These are phyloP conservation scores for Syzygium syzygioides DNA, from an alignment of 441 rosid species.

Conservation along the genomic window DNA sequence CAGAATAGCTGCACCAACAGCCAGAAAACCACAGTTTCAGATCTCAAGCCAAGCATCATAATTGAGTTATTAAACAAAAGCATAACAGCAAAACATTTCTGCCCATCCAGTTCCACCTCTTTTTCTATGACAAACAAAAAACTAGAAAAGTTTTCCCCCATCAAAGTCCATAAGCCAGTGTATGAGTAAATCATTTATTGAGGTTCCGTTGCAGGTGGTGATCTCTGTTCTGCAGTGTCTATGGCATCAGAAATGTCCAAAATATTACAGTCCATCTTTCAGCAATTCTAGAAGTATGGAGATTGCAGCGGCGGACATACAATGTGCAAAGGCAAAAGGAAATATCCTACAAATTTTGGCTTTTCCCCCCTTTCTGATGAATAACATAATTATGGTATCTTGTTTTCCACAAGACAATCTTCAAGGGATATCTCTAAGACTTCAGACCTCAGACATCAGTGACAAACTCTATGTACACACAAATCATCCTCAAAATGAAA, in stretches of 20 bases:
- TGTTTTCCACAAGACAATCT: neutral
- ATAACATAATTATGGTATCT: neutral
- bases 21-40: neutral
- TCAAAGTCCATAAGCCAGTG: neutral
- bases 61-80: neutral
- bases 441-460: neutral
- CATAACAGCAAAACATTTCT: neutral
- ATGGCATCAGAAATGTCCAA: neutral
- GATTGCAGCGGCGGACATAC: neutral
- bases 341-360: neutral
- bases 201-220: neutral
- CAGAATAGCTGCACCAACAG: slow-evolving; percentile 50
- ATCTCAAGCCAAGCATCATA: neutral
- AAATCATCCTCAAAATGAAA: neutral
- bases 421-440: neutral
- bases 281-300: neutral
- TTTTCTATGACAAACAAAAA: neutral
- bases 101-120: neutral
- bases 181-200: neutral
- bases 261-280: neutral
- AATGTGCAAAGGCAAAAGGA: neutral
- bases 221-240: neutral
- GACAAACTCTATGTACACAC: neutral
- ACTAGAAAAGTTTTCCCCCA: neutral
- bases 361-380: neutral